Percentiles rank a stretch among this genome's conserved stretches.
These are phyloP conservation scores for Trypanosoma rangeli DNA, from an alignment of 208 protist genomes.

Conservation along the genomic window DNA sequence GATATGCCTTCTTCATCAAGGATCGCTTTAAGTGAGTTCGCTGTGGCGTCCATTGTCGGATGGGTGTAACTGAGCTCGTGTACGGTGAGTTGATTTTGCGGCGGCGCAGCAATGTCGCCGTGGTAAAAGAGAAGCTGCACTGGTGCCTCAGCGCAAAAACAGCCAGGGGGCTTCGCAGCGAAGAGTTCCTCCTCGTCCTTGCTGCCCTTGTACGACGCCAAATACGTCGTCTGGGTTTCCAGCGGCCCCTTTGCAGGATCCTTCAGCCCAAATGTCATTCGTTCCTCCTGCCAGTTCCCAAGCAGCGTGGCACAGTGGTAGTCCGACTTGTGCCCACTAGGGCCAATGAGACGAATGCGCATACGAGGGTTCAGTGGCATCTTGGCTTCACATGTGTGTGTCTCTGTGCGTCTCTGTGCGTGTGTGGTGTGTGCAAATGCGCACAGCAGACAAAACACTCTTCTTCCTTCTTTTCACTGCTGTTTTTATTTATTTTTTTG, in stretches of 20 bases:
- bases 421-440: neutral
- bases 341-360: conserved; percentile 30
- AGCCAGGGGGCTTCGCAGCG: conserved; percentile 47
- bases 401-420: neutral
- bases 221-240: conserved; percentile 54
- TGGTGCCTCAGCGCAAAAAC: conserved; percentile 60
- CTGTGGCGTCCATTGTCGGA: conserved; percentile 31
- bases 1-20: conserved; percentile 70
- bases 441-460: neutral
- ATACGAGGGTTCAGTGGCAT: conserved; percentile 17
- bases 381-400: neutral
- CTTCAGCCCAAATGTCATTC: conserved; percentile 38
- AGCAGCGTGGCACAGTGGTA: conserved; percentile 88
- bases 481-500: conserved; percentile 19
- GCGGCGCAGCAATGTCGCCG: conserved; percentile 62
- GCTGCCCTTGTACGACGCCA: conserved; percentile 42
- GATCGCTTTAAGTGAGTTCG: conserved; percentile 48
- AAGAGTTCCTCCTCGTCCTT: conserved; percentile 33
- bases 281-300: conserved; percentile 89
- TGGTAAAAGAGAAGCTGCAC: conserved; percentile 85
- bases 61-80: conserved; percentile 72
- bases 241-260: conserved; percentile 22
- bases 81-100: conserved; percentile 50
- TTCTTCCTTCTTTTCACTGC: neutral
- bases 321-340: conserved; percentile 53